Evolutionary conservation across 345 rosid genomes (phyloP).

Genomic region (Syzygium oleosum): DNA sequence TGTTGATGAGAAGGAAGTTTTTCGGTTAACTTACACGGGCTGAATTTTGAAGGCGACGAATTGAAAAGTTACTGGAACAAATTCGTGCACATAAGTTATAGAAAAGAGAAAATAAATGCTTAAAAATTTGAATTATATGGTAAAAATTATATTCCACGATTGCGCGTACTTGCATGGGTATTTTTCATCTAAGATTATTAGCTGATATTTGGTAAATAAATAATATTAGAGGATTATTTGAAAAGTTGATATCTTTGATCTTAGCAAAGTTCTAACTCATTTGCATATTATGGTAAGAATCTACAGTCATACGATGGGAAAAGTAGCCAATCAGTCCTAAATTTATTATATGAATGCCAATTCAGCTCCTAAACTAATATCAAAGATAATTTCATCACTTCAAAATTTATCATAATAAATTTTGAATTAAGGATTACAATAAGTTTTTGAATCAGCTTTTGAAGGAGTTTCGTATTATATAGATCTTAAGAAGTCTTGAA

Average conservation of each 20-base stretch:
- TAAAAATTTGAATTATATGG: not conserved
- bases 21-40: not conserved
- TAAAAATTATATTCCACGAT: not conserved
- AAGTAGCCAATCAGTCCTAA: too few species aligned
- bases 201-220: not conserved
- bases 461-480: not conserved
- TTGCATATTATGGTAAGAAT: not conserved
- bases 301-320: not conserved
- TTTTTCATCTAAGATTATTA: not conserved
- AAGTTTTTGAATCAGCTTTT: too few species aligned
- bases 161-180: not conserved
- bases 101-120: not conserved
- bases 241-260: not conserved
- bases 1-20: not conserved
- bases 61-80: not conserved
- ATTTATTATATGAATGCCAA: too few species aligned
- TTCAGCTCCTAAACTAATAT: not conserved
- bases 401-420: not conserved
- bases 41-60: not conserved
- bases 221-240: not conserved
- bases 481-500: not conserved
- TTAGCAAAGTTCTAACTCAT: not conserved
- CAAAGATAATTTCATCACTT: not conserved
- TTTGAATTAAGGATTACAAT: not conserved
- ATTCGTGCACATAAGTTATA: not conserved